Percentiles rank a stretch among this genome's conserved stretches.
Evolutionary conservation across 352 stramenopile species (phyloP).

Genomic region (Peronospora farinosa): DNA sequence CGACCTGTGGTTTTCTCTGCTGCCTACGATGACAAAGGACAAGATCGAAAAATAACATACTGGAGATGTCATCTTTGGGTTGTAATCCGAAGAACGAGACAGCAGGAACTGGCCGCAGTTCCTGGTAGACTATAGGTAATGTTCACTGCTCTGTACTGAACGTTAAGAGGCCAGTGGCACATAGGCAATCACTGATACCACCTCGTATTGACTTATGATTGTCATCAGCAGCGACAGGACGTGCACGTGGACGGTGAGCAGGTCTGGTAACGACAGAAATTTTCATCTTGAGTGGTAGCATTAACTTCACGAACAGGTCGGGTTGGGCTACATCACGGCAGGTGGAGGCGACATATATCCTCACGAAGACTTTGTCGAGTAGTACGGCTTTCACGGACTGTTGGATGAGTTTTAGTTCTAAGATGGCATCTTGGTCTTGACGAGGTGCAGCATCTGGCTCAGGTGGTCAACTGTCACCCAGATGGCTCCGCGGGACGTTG

Average conservation of each 20-base stretch:
- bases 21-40: too few species aligned
- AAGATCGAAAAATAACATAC: constrained; percentile 4
- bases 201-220: constrained; percentile 36
- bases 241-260: constrained; percentile 39
- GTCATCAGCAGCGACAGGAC: constrained; percentile 16
- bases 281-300: constrained; percentile 28
- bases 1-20: constrained; percentile 36
- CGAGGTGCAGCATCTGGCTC: constrained; percentile 10
- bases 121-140: constrained; percentile 34
- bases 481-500: constrained; percentile 5
- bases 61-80: constrained; percentile 38
- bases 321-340: constrained; percentile 34
- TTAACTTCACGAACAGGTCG: constrained; percentile 34
- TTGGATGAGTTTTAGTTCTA: constrained; percentile 34
- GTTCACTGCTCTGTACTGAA: constrained; percentile 48
- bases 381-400: constrained; percentile 40
- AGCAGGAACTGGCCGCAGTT: constrained; percentile 32
- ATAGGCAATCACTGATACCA: constrained; percentile 37
- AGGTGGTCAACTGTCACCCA: constrained; percentile 3
- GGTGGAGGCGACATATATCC: constrained; percentile 20
- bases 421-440: constrained; percentile 9
- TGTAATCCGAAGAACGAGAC: constrained; percentile 31
- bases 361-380: constrained; percentile 24
- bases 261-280: constrained; percentile 5
- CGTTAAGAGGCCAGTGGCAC: constrained; percentile 17